phyloP scores from a whole-genome alignment of 441 rosid genomes.

The Syzygium syzygioides region DNA sequence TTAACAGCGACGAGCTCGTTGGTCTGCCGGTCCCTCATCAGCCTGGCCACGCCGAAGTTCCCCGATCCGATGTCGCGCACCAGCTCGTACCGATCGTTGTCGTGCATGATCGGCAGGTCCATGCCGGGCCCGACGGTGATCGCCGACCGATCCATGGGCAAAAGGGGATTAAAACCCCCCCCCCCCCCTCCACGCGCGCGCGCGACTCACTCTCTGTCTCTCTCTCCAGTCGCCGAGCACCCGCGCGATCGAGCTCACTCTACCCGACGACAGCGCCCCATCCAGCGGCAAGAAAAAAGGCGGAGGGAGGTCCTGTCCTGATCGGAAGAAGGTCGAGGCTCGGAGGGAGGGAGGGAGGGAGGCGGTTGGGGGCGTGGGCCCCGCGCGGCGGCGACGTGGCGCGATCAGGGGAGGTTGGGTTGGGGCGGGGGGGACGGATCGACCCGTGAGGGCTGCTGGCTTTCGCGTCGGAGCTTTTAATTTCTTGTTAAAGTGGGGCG shows the following conservation, averaged over 20 bases:
- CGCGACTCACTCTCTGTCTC: no score
- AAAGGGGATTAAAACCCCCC: no score
- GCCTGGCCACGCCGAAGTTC: constrained; percentile 88
- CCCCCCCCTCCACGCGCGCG: no score
- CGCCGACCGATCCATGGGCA: constrained; percentile 64
- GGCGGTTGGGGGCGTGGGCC: background rate
- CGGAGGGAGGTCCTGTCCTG: background rate
- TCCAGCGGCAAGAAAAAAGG: background rate
- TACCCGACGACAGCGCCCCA: background rate
- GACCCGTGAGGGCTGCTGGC: background rate
- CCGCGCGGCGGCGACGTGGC: background rate
- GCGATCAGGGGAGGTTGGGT: background rate
- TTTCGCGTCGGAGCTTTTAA: background rate
- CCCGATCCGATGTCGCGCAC: constrained; percentile 90
- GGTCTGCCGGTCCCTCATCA: constrained; percentile 84
- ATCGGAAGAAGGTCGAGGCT: background rate
- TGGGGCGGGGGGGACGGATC: background rate
- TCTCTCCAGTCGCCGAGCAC: background rate
- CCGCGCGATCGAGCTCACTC: background rate
- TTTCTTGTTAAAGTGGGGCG: background rate
- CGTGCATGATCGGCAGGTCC: constrained; percentile 98
- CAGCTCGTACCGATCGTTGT: constrained; percentile 88
- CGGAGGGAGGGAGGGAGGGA: background rate
- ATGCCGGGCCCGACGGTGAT: constrained; percentile 73
- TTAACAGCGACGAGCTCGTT: constrained; percentile 94